A percentile compares a stretch with the other conserved stretches of the same genome.
These are phyloP conservation scores for Candida sphagnicola DNA, from an alignment of 805 yeast species.

Conservation along the genomic window DNA sequence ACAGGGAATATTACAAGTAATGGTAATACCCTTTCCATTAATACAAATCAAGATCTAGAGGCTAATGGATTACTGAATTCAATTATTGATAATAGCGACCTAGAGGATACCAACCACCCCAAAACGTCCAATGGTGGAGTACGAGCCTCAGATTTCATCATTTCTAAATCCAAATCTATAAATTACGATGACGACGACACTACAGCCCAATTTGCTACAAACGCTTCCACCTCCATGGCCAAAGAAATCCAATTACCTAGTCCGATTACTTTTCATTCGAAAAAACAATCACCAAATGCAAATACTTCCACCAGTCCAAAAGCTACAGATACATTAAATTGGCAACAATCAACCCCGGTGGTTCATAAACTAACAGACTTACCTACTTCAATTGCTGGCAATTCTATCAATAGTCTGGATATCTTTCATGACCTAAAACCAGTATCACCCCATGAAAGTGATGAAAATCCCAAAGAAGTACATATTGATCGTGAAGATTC, in stretches of 20 bases:
- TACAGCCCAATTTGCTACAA: not conserved
- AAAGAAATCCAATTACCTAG: conserved; percentile 3
- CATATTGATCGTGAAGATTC: conserved; percentile 20
- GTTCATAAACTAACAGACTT: not conserved
- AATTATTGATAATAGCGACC: too few relatives aligned
- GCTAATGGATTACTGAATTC: too few relatives aligned
- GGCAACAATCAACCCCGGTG: not conserved
- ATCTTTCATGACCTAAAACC: not conserved
- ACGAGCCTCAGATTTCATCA: not conserved
- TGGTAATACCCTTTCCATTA: too few relatives aligned
- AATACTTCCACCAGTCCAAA: not conserved
- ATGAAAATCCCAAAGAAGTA: not conserved
- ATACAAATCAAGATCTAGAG: too few relatives aligned
- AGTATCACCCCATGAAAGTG: too few relatives aligned
- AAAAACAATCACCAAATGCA: not conserved
- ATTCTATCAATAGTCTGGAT: not conserved
- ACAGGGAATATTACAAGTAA: too few relatives aligned
- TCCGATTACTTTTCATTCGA: conserved; percentile 1
- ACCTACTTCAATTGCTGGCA: not conserved
- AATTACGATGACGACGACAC: not conserved
- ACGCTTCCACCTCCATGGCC: not conserved
- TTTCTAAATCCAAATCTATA: not conserved
- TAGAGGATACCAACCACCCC: too few relatives aligned
- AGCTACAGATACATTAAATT: not conserved
- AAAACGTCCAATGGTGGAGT: too few relatives aligned